Evolutionary conservation across 176 grass and related monocot genomes (phyloP).

Genomic region (Rhynchospora tenuis): DNA sequence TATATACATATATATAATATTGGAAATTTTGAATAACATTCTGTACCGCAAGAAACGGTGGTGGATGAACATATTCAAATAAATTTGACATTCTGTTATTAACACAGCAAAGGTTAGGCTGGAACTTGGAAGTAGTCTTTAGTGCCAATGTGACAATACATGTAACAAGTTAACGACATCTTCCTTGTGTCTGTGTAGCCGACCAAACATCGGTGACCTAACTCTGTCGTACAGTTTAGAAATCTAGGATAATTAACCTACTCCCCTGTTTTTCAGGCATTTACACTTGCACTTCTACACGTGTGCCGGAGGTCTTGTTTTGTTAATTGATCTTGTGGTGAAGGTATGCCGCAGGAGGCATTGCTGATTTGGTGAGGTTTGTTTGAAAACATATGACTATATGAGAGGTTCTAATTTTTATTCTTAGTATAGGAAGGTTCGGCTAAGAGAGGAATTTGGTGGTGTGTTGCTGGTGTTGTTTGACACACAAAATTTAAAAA

Average conservation of each 20-base stretch:
- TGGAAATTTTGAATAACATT: too few species aligned
- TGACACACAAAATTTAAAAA: not conserved
- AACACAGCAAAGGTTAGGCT: not conserved
- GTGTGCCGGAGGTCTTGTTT: not conserved
- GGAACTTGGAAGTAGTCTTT: not conserved
- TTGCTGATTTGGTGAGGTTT: not conserved
- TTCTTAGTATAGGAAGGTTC: not conserved
- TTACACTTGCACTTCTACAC: not conserved
- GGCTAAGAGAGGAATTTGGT: not conserved
- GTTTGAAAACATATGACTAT: not conserved
- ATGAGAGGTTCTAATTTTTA: not conserved
- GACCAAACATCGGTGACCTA: constrained; percentile 5
- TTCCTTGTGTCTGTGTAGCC: not conserved
- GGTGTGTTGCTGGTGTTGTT: not conserved
- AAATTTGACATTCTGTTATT: not conserved
- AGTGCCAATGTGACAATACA: not conserved
- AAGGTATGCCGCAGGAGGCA: not conserved
- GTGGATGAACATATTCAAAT: not conserved
- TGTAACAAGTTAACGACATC: not conserved
- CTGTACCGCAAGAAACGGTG: not conserved
- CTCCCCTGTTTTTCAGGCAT: not conserved
- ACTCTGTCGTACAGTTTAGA: not conserved
- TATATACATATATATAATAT: not conserved
- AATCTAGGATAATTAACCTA: constrained; percentile 4
- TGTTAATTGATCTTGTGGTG: not conserved